Conservation (phyloP, 805 yeast species). For the Candida ulmi region DNA sequence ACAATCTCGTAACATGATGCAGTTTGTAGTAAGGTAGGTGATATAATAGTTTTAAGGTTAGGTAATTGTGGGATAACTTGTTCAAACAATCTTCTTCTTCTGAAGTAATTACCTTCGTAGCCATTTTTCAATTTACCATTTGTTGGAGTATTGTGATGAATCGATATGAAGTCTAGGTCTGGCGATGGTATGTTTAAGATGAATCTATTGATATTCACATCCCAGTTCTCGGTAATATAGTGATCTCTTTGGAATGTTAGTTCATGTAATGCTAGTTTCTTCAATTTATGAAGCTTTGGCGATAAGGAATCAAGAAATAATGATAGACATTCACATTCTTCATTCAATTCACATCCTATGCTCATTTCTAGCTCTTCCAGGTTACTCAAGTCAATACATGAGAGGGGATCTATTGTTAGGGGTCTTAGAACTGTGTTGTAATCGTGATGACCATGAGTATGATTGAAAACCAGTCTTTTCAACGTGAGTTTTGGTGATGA, state of each 20-base stretch:
- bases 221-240: conserved; percentile 51
- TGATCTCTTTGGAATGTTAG: conserved; percentile 35
- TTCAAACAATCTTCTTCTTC: conserved; percentile 50
- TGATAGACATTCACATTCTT: conserved; percentile 39
- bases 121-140: conserved; percentile 59
- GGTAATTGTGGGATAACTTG: conserved; percentile 40
- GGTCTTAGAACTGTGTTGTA: conserved; percentile 30
- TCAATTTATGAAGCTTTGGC: conserved; percentile 23
- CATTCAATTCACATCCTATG: conserved; percentile 49
- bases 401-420: conserved; percentile 25
- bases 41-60: conserved; percentile 38
- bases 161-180: conserved; percentile 35
- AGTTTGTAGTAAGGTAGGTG: conserved; percentile 56
- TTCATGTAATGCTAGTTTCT: conserved; percentile 26
- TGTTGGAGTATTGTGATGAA: conserved; percentile 54
- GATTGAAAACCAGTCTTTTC: conserved; percentile 32
- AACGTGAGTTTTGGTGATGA: conserved; percentile 21
- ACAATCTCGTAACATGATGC: conserved; percentile 65
- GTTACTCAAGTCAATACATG: conserved; percentile 23
- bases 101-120: conserved; percentile 65
- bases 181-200: conserved; percentile 29
- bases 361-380: conserved; percentile 42
- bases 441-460: conserved; percentile 41
- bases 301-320: conserved; percentile 34
- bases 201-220: conserved; percentile 40